Evolutionary conservation across 352 stramenopile genomes (phyloP).

Genomic region (Pythium apleroticum): DNA sequence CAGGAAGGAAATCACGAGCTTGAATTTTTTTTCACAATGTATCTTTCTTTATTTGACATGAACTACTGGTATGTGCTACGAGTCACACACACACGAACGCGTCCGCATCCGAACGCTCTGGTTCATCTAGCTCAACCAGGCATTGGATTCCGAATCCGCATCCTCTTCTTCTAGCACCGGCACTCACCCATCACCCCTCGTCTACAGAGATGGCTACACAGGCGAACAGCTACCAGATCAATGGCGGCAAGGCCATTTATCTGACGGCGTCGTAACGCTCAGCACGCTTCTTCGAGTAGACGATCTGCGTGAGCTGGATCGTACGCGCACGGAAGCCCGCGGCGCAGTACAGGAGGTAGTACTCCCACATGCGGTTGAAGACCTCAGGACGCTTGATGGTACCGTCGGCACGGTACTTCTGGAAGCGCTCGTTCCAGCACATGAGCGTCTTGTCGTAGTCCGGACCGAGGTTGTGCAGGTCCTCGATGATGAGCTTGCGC

Average conservation of each 20-base stretch:
- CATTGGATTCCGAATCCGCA: not conserved
- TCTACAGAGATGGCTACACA: conserved; percentile 4
- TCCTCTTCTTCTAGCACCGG: not conserved
- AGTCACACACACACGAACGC: conserved; percentile 11
- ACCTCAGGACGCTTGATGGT: conserved; percentile 77
- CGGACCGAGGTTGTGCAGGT: conserved; percentile 83
- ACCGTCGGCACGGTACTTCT: conserved; percentile 74
- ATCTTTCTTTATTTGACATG: conserved; percentile 27
- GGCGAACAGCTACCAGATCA: not conserved
- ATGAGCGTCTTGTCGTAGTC: conserved; percentile 92
- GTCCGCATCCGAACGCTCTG: not conserved
- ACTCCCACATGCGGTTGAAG: conserved; percentile 90
- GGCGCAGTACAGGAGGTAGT: conserved; percentile 89
- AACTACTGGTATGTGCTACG: conserved; percentile 8
- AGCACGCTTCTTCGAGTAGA: conserved; percentile 83
- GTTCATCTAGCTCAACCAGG: not conserved
- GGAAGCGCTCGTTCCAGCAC: conserved; percentile 87
- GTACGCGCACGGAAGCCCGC: conserved; percentile 87
- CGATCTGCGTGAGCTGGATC: conserved; percentile 81
- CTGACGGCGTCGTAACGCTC: conserved; percentile 80
- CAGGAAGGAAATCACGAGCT: not conserved
- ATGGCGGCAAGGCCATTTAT: conserved; percentile 37
- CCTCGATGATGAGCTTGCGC: conserved; percentile 78
- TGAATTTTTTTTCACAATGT: conserved; percentile 18
- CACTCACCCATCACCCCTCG: not conserved